Evolutionary conservation across 139 green algal species (phyloP).

Genomic region (Micractinium conductrix): DNA sequence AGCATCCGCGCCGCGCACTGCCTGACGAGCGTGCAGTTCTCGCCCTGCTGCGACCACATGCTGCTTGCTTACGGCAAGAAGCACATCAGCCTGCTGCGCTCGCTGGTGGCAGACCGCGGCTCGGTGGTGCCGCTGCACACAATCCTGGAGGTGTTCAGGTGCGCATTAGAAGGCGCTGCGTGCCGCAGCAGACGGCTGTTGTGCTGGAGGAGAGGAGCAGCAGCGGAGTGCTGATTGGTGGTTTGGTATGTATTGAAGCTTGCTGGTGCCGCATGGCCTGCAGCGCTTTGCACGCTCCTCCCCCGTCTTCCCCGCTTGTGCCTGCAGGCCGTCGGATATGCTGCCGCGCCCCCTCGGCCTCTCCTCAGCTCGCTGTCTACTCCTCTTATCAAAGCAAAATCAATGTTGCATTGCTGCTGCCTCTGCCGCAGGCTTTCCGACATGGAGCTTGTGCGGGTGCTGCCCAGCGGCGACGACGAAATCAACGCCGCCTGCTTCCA

Average conservation of each 20-base stretch:
- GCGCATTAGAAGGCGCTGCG: no score
- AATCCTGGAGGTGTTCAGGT: conserved; percentile 80
- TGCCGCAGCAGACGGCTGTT: no score
- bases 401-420: no score
- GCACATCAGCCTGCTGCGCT: conserved; percentile 84
- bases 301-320: neutral
- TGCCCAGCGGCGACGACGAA: conserved; percentile 88
- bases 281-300: no score
- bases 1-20: conserved; percentile 92
- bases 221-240: no score
- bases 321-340: neutral
- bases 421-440: conserved; percentile 61
- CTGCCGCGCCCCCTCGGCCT: no score
- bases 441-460: conserved; percentile 77
- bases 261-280: no score
- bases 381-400: no score
- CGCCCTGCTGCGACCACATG: conserved; percentile 80
- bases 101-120: conserved; percentile 67
- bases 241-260: no score
- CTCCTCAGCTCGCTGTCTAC: no score
- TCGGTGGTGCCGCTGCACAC: conserved; percentile 83
- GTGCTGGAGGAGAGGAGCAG: no score
- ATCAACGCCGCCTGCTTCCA: conserved; percentile 93
- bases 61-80: conserved; percentile 93
- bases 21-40: conserved; percentile 95